phyloP scores from a whole-genome alignment of 257 asterid genomes.

The Dorcoceras hygrometricum region DNA sequence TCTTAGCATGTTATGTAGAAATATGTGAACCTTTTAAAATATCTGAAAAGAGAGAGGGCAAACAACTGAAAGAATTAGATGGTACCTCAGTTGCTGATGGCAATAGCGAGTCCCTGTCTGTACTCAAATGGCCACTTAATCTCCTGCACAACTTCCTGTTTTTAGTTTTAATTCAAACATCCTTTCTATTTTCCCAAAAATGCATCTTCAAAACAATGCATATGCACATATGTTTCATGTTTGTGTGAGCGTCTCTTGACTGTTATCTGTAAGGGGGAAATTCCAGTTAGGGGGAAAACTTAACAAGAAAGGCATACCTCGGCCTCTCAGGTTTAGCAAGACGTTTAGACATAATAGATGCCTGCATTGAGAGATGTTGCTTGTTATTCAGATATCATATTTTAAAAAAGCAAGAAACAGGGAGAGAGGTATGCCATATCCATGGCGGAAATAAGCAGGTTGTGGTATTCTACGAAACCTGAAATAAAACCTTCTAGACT shows the following conservation, averaged over 20 bases:
- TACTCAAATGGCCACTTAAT: conserved; percentile 50
- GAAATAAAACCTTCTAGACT: neutral
- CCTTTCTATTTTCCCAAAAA: neutral
- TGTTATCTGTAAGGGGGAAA: neutral
- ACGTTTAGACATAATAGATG: conserved; percentile 74
- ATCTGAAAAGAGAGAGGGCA: neutral
- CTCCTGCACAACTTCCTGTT: conserved; percentile 48
- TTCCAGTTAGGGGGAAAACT: conserved; percentile 7
- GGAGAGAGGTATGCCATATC: neutral
- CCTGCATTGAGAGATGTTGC: conserved; percentile 43
- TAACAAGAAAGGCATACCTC: conserved; percentile 42
- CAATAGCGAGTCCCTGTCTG: conserved; percentile 45
- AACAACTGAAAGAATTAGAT: conserved; percentile 8
- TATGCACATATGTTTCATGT: neutral
- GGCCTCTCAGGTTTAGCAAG: conserved; percentile 56
- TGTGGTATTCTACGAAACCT: too few species aligned
- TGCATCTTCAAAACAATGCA: neutral
- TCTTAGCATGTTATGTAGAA: neutral
- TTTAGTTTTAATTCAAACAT: conserved; percentile 11
- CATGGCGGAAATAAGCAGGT: neutral
- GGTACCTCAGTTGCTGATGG: conserved; percentile 51
- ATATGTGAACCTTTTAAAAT: neutral
- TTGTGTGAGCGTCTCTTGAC: neutral
- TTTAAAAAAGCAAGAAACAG: neutral
- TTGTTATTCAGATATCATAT: conserved; percentile 8